Evolutionary conservation across 139 green algal species (phyloP).

Genomic region (Micractinium conductrix): DNA sequence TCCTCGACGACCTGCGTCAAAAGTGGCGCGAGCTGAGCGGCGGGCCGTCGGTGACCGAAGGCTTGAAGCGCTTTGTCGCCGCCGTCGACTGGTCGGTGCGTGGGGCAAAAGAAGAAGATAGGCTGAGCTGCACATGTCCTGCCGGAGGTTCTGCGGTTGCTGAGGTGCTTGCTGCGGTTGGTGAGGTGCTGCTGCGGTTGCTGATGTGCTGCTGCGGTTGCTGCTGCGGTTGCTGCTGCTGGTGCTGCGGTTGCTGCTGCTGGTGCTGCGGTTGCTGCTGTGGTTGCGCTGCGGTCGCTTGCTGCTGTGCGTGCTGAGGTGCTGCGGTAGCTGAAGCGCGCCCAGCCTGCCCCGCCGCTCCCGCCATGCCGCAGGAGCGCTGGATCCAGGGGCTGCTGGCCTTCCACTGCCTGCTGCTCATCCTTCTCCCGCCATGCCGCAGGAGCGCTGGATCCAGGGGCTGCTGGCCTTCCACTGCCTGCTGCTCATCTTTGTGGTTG

Average conservation of each 20-base stretch:
- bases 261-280: too few relatives aligned
- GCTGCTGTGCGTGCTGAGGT: not conserved
- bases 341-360: not conserved
- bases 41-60: conserved; percentile 39
- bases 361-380: not conserved
- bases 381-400: not conserved
- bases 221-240: not conserved
- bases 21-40: conserved; percentile 38
- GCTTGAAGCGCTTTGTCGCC: conserved; percentile 45
- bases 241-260: not conserved
- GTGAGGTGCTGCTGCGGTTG: not conserved
- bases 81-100: conserved; percentile 61
- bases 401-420: not conserved
- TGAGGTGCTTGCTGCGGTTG: too few relatives aligned
- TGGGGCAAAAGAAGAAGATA: too few relatives aligned
- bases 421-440: not conserved
- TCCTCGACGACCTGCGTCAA: conserved; percentile 37
- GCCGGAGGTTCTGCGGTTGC: too few relatives aligned
- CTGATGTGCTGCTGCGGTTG: not conserved
- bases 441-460: conserved; percentile 60
- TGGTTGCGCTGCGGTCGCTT: not conserved
- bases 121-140: too few relatives aligned
- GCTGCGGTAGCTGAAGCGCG: too few relatives aligned
- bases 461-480: conserved; percentile 50
- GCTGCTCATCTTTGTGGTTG: conserved; percentile 47